These are phyloP conservation scores for Dryadomyces quercivorus DNA, from an alignment of 2,329 filamentous ascomycete species.

Conservation along the genomic window DNA sequence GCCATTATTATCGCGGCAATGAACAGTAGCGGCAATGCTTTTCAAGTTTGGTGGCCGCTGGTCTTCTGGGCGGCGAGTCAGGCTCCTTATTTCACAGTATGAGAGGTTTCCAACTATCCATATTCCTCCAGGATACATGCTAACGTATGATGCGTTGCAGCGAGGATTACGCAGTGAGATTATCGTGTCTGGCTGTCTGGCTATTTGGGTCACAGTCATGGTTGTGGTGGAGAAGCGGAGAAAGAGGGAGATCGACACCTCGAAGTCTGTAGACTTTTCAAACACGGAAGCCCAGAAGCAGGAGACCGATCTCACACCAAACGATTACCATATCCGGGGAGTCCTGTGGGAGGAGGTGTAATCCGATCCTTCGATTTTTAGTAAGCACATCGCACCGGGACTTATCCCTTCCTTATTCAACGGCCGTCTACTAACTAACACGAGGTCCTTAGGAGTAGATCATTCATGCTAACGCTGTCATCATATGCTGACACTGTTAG, in stretches of 20 bases:
- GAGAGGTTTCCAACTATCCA: no score
- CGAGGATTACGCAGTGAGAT: constrained; percentile 68
- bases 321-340: no score
- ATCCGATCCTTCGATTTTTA: no score
- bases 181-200: constrained; percentile 44
- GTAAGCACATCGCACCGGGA: no score
- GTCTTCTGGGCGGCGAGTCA: constrained; percentile 56
- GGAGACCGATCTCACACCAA: neutral
- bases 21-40: constrained; percentile 55
- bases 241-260: neutral
- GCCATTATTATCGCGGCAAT: constrained; percentile 59
- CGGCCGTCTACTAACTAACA: no score
- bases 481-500: no score
- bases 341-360: no score
- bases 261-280: neutral
- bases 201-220: constrained; percentile 44
- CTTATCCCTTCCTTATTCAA: no score
- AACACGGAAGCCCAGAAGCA: neutral
- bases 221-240: constrained; percentile 23
- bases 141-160: constrained; percentile 18
- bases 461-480: no score
- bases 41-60: constrained; percentile 65
- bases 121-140: no score
- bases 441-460: no score
- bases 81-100: constrained; percentile 47